Evolutionary conservation across 2,329 filamentous ascomycete species (phyloP).

Genomic region (Pezizomycotina sp.): DNA sequence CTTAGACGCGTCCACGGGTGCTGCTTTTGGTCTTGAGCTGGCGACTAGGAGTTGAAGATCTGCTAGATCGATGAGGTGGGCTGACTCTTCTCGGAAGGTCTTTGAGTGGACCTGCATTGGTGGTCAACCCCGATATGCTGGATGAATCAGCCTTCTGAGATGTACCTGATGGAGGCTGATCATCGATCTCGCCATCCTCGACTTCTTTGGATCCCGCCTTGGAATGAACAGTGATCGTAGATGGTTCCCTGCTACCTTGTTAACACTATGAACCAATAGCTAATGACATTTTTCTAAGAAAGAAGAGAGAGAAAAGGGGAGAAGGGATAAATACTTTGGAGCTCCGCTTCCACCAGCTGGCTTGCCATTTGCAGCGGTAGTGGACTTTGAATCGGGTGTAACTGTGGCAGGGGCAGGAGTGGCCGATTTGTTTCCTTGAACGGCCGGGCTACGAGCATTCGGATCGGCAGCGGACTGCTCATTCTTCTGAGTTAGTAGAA

Average conservation of each 20-base stretch:
- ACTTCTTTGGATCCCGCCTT: slow-evolving; percentile 22
- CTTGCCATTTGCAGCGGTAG: slow-evolving; percentile 18
- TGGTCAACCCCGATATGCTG: slow-evolving; percentile 11
- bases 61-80: slow-evolving; percentile 8
- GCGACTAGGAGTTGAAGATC: no score
- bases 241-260: slow-evolving; percentile 6
- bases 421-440: slow-evolving; percentile 9
- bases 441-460: slow-evolving; percentile 14
- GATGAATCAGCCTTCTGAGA: slow-evolving; percentile 7
- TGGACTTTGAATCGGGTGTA: no score
- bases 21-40: slow-evolving; percentile 11
- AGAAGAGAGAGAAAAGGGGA: background rate
- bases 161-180: slow-evolving; percentile 17
- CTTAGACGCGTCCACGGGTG: slow-evolving; percentile 11
- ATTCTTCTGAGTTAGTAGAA: slow-evolving; percentile 5
- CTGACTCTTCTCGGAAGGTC: slow-evolving; percentile 14
- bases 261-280: background rate
- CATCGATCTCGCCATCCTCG: slow-evolving; percentile 25
- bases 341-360: slow-evolving; percentile 4
- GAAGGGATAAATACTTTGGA: background rate
- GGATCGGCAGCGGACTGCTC: slow-evolving; percentile 16
- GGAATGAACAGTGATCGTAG: slow-evolving; percentile 19
- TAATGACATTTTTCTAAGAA: slow-evolving; percentile 2
- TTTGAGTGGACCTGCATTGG: slow-evolving; percentile 9
- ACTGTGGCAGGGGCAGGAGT: slow-evolving; percentile 15